Evolutionary conservation across 2,329 filamentous ascomycete species (phyloP), one percentile per base, ranked within the genome.

Genomic region (Colletotrichum sp.): DNA sequence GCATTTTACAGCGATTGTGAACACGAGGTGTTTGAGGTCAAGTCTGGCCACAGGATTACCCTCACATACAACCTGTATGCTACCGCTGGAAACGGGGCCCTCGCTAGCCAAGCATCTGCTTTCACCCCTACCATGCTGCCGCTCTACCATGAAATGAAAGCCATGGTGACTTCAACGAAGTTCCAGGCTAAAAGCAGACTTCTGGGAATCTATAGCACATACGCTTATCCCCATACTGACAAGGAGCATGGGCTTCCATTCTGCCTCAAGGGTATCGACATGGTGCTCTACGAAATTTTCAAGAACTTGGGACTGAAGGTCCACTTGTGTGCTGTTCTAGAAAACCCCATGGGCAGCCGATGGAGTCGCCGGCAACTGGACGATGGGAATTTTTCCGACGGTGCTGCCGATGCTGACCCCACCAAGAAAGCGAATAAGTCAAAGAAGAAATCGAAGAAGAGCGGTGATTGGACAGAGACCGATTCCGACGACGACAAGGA

Each of bases 31-130:
- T 78, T 87, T 1, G 85, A 88, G 16, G 86, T 93, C 8, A 88
- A 82, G 0, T 78, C 82, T 2, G 90, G 91, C 0, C 85, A 92
- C 72, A 88, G 90, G 0, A 76, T 93, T 18, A 92, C 89, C 0
- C 80, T 93, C 26, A 93, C 90, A 0, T 93, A 93, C 82, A 92
- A 92, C 73, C 82, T 93, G 2, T 91, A 86, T 76, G 81, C 85
- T 13, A 82, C 83, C 3, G 80, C 82, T 26, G 18, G 26, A 0
- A 34, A 5, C 15, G 36, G 21, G 3, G 5, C 16, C 4, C 64
- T 30, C 0, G 26, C 39, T 1, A 1, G 39, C 0, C 16, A 30
- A 1, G 0, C 9, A 2, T 67, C 64, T 8, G 26, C 24, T 21
- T 32, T 67, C 18, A 44, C 4, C 5, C 64, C 64, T 18, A 13